A percentile compares a stretch with the other conserved stretches of the same genome.
These are phyloP conservation scores for Pestalotiopsis sp. DNA, from an alignment of 2,329 filamentous ascomycete species.

Conservation along the genomic window DNA sequence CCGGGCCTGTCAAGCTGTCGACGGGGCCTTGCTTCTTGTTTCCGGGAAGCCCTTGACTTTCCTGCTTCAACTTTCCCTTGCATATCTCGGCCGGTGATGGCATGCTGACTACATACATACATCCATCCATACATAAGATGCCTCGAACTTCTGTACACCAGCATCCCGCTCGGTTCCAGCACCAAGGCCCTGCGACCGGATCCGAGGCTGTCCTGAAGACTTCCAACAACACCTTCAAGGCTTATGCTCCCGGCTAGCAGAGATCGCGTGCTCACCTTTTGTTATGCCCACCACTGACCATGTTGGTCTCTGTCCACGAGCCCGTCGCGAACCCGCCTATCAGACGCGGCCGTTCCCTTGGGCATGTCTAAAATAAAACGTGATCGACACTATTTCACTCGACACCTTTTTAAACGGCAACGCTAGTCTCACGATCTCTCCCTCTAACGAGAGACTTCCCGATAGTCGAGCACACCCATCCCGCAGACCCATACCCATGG, in stretches of 20 bases:
- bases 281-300: neutral
- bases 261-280: slow-evolving; percentile 4
- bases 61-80: neutral
- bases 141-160: neutral
- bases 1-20: neutral
- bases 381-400: slow-evolving; percentile 3
- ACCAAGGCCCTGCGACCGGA: neutral
- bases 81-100: slow-evolving; percentile 3
- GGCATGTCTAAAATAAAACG: slow-evolving; percentile 1
- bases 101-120: slow-evolving; percentile 1
- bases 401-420: slow-evolving; percentile 2
- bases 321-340: slow-evolving; percentile 1
- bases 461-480: neutral
- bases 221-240: neutral
- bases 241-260: neutral
- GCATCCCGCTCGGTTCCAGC: neutral
- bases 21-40: neutral
- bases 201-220: neutral
- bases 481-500: neutral
- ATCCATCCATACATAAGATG: neutral
- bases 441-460: neutral
- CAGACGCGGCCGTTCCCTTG: neutral
- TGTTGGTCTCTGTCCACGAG: neutral
- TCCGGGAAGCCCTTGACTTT: neutral
- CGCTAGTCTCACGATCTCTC: neutral